phyloP scores from a whole-genome alignment of 2,329 filamentous ascomycete genomes.

The Paecilomyces niveus region DNA sequence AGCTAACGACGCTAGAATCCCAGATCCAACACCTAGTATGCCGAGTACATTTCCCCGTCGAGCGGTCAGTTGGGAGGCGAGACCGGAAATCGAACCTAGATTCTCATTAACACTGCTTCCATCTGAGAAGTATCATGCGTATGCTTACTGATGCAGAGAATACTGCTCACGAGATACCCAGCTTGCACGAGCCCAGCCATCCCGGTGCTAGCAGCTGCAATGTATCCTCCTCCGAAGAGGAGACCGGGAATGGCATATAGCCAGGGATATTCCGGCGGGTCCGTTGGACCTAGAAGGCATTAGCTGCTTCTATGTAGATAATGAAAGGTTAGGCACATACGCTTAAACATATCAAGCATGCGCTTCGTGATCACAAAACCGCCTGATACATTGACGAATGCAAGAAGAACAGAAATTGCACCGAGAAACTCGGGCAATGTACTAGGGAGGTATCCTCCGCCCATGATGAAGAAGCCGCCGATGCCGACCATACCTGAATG shows the following conservation, averaged over 20 bases:
- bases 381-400: slow-evolving; percentile 82
- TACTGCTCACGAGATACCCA: slow-evolving; percentile 75
- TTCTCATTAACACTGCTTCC: neutral
- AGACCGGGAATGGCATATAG: slow-evolving; percentile 71
- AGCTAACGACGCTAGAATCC: slow-evolving; percentile 73
- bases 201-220: slow-evolving; percentile 73
- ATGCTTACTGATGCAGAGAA: slow-evolving; percentile 65
- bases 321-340: slow-evolving; percentile 33
- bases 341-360: slow-evolving; percentile 88
- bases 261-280: slow-evolving; percentile 84
- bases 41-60: slow-evolving; percentile 80
- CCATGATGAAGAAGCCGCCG: slow-evolving; percentile 82
- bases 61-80: slow-evolving; percentile 76
- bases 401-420: slow-evolving; percentile 70
- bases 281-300: slow-evolving; percentile 56
- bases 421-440: slow-evolving; percentile 75
- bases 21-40: slow-evolving; percentile 75
- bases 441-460: slow-evolving; percentile 68
- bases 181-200: slow-evolving; percentile 80
- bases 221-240: slow-evolving; percentile 72
- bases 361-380: slow-evolving; percentile 88
- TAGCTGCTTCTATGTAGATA: slow-evolving; percentile 4
- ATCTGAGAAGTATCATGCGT: neutral
- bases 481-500: slow-evolving; percentile 70
- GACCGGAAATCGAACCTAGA: slow-evolving; percentile 61